Evolutionary conservation across 306 rosid genomes (phyloP).

Genomic region (Cyclanthera cordifolia): DNA sequence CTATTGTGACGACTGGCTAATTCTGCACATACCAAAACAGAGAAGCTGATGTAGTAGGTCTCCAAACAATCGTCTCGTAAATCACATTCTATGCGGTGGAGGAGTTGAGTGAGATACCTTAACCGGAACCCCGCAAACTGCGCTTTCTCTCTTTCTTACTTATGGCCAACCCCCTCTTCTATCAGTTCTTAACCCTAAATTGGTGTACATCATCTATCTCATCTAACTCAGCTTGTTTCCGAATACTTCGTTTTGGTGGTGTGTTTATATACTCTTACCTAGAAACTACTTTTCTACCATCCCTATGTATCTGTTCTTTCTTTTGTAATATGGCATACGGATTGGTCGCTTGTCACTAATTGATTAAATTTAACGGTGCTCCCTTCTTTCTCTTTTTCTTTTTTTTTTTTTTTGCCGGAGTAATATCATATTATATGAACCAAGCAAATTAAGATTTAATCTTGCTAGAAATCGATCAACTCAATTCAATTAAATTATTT

Average conservation of each 20-base stretch:
- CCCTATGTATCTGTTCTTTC: neutral
- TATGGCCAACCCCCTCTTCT: neutral
- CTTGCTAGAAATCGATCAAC: no score
- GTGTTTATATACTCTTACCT: neutral
- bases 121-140: no score
- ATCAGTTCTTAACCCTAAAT: neutral
- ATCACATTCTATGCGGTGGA: no score
- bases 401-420: no score
- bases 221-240: neutral
- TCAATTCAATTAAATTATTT: no score
- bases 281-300: no score
- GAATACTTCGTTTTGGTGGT: no score
- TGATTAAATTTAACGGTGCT: no score
- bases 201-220: neutral
- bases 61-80: neutral
- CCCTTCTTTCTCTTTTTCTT: no score
- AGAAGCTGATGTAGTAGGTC: neutral
- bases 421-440: no score
- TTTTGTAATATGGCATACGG: neutral
- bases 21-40: slow-evolving; percentile 13
- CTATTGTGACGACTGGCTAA: slow-evolving; percentile 3
- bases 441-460: no score
- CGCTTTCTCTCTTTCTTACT: no score
- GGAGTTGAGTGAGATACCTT: neutral
- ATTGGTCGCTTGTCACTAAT: neutral